Evolutionary conservation across 768 basidiomycete species (phyloP), one percentile per base, ranked within the genome.

Genomic region (Pleurotus citrinopileatus): DNA sequence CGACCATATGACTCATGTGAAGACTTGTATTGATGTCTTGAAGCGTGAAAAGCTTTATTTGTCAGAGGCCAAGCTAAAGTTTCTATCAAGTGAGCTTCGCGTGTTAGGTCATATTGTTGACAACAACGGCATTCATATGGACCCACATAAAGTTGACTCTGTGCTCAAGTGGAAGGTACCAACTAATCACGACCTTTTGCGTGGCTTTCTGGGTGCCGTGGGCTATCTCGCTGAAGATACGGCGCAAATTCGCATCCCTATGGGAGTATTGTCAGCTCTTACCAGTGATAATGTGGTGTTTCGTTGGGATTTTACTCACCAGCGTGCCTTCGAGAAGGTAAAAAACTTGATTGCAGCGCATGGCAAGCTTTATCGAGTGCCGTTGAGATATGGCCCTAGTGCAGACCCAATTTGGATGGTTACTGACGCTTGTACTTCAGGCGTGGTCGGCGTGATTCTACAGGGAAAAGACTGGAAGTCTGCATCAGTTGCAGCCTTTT

Each of bases 1-100:
- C 13, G 73, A 73, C 0, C 73, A 76, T 51, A 51, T 65, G 1
- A n/a, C 56, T 2, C 64, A 71, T 53, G 55, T 76, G 2, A 40
- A 56, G 2, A 29, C 57, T 2, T 59, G 73, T 1, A 59, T 76
- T 36, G 57, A 61, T 0, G 59, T 55, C 0, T 58, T 78, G 0
- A 22, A 60, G 1, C 25, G 61, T 5, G 55, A 61, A 0, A 42
- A 62, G 4, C 59, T 76, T 3, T 73, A 63, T 56, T 59, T 74
- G 0, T 64, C n/a, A n/a, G n/a, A n/a, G n/a, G n/a, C n/a, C n/a
- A n/a, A n/a, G n/a, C n/a, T n/a, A n/a, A n/a, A n/a, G n/a, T n/a
- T n/a, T n/a, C n/a, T n/a, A n/a, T n/a, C n/a, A n/a, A n/a, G n/a
- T n/a, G n/a, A n/a, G n/a, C n/a, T n/a, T n/a, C n/a, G n/a, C n/a